phyloP scores from a whole-genome alignment of 2,329 filamentous ascomycete species.

The Cercospora sp. region DNA sequence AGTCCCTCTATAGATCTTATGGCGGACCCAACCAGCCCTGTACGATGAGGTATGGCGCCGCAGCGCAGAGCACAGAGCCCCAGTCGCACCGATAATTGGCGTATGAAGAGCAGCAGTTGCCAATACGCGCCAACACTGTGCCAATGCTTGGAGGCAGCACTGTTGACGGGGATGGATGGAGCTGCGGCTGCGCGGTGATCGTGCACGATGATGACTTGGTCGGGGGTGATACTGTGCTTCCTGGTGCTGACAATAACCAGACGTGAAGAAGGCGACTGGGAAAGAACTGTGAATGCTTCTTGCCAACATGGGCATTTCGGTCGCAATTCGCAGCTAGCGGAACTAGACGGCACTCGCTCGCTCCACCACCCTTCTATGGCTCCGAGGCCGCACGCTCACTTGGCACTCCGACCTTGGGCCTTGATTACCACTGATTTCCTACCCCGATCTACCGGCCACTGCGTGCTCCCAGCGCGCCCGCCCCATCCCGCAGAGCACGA shows the following conservation, averaged over 20 bases:
- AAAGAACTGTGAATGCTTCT: background rate
- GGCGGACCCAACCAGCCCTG: background rate
- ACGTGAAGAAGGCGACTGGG: background rate
- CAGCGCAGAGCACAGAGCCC: background rate
- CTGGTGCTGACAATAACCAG: background rate
- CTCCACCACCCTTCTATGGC: background rate
- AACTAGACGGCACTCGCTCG: background rate
- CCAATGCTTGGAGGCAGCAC: background rate
- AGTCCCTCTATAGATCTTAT: background rate
- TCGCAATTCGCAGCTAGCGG: background rate
- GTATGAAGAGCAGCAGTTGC: background rate
- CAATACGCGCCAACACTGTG: background rate
- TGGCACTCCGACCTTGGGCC: background rate
- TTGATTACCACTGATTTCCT: background rate
- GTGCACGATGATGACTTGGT: background rate
- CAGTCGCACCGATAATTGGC: background rate
- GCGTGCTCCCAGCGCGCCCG: background rate
- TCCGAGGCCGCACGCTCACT: background rate
- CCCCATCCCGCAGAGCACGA: background rate
- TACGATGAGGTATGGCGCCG: conserved; percentile 16
- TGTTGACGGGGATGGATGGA: background rate
- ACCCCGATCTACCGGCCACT: background rate
- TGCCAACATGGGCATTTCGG: background rate
- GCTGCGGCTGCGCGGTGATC: background rate
- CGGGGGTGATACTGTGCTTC: background rate